Evolutionary conservation across 495 filamentous ascomycete species (phyloP), one percentile per base, ranked within the genome.

Genomic region (Xylaria castorea): DNA sequence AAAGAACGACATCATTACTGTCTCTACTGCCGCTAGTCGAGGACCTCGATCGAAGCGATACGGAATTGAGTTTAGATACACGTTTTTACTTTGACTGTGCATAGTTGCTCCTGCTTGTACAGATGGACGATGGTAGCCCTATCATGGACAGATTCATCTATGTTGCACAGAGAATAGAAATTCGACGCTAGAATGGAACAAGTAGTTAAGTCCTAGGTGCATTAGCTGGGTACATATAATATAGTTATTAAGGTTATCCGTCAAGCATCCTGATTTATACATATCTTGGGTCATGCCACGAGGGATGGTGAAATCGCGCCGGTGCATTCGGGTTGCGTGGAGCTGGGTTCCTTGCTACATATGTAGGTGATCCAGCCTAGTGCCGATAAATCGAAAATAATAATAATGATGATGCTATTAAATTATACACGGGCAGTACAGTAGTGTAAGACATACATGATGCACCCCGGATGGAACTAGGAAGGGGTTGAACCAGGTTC

Each of bases 361-460:
- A 65, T 44, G 63, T 32, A 50, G 63, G 44, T 66, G 27, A 66
- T 66, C 63, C n/a, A 50, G 63, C 42, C 63, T 66, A 32, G 42
- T 32, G 27, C 61, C n/a, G 38, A 22, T 27, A 64, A 12, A 30
- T 18, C 20, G 22, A 30, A n/a, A 66, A 32, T 18, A 66, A 66
- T 30, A 66, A 50, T 42, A 66, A 50, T 42, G 27, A 50, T 46
- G 42, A 66, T 66, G 18, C 34, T 66, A 66, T 46, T 48, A 38
- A 34, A n/a, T 14, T 61, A 25, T 57, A 55, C 53, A 22, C 58
- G 58, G 20, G 20, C 58, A 61, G 58, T 61, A 61, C 58, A 61
- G 58, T 61, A 61, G 34, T 38, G 58, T 38, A 67, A 71, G 46
- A 71, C 61, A 71, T 71, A 71, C 69, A 71, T 71, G 57, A 71